Conservation (phyloP, 2,329 filamentous ascomycete species). For the Ophiosphaerella korrae region DNA sequence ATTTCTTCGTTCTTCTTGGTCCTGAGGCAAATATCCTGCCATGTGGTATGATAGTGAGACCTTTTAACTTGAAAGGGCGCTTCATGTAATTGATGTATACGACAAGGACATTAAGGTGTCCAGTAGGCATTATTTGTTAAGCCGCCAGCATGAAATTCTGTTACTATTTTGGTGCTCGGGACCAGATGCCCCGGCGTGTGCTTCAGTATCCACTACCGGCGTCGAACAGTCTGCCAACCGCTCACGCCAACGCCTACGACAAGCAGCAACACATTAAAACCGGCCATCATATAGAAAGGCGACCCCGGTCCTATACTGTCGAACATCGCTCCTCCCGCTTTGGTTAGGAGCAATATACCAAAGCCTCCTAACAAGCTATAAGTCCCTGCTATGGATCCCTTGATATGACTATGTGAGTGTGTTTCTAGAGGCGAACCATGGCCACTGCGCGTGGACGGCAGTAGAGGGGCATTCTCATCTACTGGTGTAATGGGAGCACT, state of each 20-base stretch:
- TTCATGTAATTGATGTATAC: too few relatives aligned
- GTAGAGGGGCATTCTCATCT: conserved; percentile 36
- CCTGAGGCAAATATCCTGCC: too few relatives aligned
- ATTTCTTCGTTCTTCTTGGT: too few relatives aligned
- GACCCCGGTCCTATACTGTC: conserved; percentile 74
- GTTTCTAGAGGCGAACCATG: conserved; percentile 9
- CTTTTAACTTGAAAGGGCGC: too few relatives aligned
- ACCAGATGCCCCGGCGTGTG: too few relatives aligned
- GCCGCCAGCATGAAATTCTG: too few relatives aligned
- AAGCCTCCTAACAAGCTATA: conserved; percentile 90
- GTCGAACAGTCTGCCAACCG: conserved; percentile 12
- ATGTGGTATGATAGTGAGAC: too few relatives aligned
- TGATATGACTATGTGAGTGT: conserved; percentile 64
- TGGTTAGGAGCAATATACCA: conserved; percentile 89
- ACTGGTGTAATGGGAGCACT: conserved; percentile 36
- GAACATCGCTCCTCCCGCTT: conserved; percentile 85
- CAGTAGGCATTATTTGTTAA: too few relatives aligned
- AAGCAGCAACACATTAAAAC: conserved; percentile 78
- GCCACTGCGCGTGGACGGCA: conserved; percentile 21
- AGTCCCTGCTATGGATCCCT: conserved; percentile 92
- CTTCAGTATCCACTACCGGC: conserved; percentile 2
- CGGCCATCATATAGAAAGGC: conserved; percentile 93
- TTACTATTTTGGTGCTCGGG: too few relatives aligned
- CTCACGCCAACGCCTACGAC: conserved; percentile 46
- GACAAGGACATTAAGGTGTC: too few relatives aligned